phyloP scores from a whole-genome alignment of 768 basidiomycete species.

The Tulasnella sp. region DNA sequence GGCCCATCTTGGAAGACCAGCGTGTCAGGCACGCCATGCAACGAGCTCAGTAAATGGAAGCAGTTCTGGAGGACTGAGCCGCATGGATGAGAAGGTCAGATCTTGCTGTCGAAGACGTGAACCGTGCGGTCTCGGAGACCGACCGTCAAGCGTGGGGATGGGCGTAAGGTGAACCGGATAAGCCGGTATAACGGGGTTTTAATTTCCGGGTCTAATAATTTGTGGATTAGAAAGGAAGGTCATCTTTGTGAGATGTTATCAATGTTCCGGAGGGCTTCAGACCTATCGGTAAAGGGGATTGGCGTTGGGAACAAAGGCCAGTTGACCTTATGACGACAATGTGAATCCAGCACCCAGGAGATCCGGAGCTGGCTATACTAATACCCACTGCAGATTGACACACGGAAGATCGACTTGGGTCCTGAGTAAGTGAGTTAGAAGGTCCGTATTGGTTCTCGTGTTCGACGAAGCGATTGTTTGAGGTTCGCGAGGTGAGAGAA shows the following conservation, averaged over 20 bases:
- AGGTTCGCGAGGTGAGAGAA: neutral
- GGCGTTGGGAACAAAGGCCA: neutral
- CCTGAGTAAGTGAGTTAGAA: neutral
- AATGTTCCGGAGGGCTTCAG: neutral
- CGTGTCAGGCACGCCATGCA: neutral
- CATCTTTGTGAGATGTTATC: neutral
- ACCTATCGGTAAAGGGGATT: neutral
- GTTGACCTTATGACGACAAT: neutral
- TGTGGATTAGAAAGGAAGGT: neutral
- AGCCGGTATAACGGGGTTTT: neutral
- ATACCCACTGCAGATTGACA: neutral
- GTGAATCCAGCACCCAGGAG: no score
- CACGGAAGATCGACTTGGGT: neutral
- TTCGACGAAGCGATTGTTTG: neutral
- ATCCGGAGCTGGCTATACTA: no score
- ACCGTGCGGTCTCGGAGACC: neutral
- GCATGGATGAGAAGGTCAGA: neutral
- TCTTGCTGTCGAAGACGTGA: neutral
- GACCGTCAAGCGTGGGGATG: neutral
- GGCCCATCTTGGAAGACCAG: neutral
- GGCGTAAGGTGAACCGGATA: neutral
- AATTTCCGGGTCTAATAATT: neutral
- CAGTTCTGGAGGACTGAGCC: neutral
- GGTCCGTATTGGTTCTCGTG: neutral
- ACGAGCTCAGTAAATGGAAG: neutral